A percentile compares a stretch with the other conserved stretches of the same genome.
Conservation (phyloP, 106 monocot species). For the Dendrobium nobile region DNA sequence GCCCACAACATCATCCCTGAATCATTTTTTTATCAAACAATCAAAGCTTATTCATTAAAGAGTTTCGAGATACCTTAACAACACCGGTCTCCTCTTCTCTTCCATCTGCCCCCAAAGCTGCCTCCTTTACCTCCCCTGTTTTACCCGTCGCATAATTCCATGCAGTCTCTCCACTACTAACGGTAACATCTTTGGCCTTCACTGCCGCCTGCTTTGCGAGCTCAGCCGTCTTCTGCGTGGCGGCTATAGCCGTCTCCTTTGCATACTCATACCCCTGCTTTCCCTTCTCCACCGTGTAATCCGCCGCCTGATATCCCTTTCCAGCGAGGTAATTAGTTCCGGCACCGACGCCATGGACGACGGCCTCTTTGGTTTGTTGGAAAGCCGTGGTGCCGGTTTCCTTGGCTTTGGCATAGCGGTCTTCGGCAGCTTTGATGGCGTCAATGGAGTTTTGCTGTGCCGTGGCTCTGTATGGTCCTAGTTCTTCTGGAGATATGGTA, state of each 20-base stretch:
- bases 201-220: slow-evolving; percentile 13
- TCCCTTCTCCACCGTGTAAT: slow-evolving; percentile 21
- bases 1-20: too few relatives aligned
- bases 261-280: slow-evolving; percentile 17
- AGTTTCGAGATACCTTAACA: not conserved
- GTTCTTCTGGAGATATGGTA: slow-evolving; percentile 35
- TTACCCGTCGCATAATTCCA: not conserved
- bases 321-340: slow-evolving; percentile 20
- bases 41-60: too few relatives aligned
- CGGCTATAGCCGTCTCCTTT: slow-evolving; percentile 12
- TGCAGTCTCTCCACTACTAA: not conserved
- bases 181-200: slow-evolving; percentile 4
- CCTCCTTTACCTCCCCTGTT: not conserved
- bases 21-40: too few relatives aligned
- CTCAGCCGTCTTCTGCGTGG: slow-evolving; percentile 14
- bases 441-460: slow-evolving; percentile 79
- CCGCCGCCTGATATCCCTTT: slow-evolving; percentile 14
- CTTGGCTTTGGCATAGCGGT: slow-evolving; percentile 59
- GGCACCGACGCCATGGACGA: slow-evolving; percentile 16
- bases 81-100: not conserved
- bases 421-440: slow-evolving; percentile 47
- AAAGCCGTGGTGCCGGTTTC: slow-evolving; percentile 19
- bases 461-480: slow-evolving; percentile 29
- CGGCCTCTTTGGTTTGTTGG: slow-evolving; percentile 42
- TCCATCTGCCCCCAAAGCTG: not conserved